These are phyloP conservation scores for Apiospora phragmitis DNA, from an alignment of 2,329 filamentous ascomycete genomes.

Conservation along the genomic window DNA sequence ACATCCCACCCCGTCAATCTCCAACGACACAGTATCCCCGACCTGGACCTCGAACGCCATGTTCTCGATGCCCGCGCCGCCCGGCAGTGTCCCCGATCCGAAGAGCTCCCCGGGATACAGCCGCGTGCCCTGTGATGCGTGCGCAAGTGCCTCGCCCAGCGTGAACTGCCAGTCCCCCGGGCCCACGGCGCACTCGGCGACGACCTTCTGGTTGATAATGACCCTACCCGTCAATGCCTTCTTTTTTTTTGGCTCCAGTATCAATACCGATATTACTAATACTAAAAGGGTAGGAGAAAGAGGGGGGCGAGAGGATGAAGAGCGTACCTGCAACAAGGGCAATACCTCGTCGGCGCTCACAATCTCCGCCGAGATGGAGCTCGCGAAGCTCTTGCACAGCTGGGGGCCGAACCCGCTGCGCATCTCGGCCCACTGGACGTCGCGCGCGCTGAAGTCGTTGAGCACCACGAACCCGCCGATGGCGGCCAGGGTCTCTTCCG, in stretches of 20 bases:
- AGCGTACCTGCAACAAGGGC: constrained; percentile 13
- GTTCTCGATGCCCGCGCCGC: constrained; percentile 28
- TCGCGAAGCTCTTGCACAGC: constrained; percentile 28
- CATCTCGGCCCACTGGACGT: constrained; percentile 28
- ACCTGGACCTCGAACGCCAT: constrained; percentile 22
- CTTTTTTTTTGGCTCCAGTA: neutral
- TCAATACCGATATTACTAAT: neutral
- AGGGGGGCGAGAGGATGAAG: neutral
- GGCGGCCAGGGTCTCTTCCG: constrained; percentile 25
- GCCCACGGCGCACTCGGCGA: constrained; percentile 20
- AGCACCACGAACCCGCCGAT: constrained; percentile 29
- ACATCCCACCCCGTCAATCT: constrained; percentile 28
- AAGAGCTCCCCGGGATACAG: constrained; percentile 30
- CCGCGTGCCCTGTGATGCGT: constrained; percentile 23
- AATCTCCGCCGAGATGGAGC: constrained; percentile 26
- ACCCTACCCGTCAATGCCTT: constrained; percentile 25
- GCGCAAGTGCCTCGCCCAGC: constrained; percentile 24
- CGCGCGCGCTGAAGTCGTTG: constrained; percentile 28
- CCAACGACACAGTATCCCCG: constrained; percentile 25
- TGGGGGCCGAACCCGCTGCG: constrained; percentile 27
- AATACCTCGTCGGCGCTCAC: constrained; percentile 26
- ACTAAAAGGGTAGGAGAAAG: too few species aligned
- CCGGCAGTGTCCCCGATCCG: constrained; percentile 26
- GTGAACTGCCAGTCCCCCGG: constrained; percentile 23
- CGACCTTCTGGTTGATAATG: constrained; percentile 22